Evolutionary conservation across 2,329 filamentous ascomycete species (phyloP), one percentile per base, ranked within the genome.

Genomic region (Botrytis paeoniae): DNA sequence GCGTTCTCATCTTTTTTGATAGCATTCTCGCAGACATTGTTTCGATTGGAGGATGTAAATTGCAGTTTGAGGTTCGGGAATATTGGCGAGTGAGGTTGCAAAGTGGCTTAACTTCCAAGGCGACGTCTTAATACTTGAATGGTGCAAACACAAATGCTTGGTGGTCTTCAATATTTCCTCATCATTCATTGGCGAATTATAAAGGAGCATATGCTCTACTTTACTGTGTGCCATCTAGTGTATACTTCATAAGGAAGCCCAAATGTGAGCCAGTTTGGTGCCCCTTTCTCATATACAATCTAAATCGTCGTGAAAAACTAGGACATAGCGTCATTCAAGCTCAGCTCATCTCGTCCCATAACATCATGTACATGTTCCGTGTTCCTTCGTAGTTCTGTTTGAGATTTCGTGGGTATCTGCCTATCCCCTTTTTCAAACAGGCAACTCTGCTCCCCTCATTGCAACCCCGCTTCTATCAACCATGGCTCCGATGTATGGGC

Each of bases 401-500:
- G 2, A 10, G 5, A 57, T 45, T 60, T 37, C 45, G 37, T 71
- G 35, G 35, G 65, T 57, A 39, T n/a, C 54, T 68, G 32, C 39
- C 32, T 39, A 29, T 35, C 22, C 62, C 25, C 20, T 41, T 43
- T 39, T 22, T 88, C 84, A 95, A 76, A 95, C 93, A 63, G 92
- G 93, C 78, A 97, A 82, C 80, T 96, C 93, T 54, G 89, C 88
- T 79, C 94, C 95, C 77, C 91, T 88, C 78, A 91, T 86, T 41
- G 89, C 89, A 54, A 93, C 83, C 0, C 93, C 91, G 76, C 89
- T 80, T 77, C 90, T 89, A 80, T 97, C 93, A 75, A 97, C 86
- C 4, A 86, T 86, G 77, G 88, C 84, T 73, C 93, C 92, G 80
- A 98, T 92, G 79, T 95, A 97, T 7, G 95, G 93, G 5, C 95